Evolutionary conservation across 345 rosid genomes (phyloP).

Genomic region (Euphorbia lathyris): DNA sequence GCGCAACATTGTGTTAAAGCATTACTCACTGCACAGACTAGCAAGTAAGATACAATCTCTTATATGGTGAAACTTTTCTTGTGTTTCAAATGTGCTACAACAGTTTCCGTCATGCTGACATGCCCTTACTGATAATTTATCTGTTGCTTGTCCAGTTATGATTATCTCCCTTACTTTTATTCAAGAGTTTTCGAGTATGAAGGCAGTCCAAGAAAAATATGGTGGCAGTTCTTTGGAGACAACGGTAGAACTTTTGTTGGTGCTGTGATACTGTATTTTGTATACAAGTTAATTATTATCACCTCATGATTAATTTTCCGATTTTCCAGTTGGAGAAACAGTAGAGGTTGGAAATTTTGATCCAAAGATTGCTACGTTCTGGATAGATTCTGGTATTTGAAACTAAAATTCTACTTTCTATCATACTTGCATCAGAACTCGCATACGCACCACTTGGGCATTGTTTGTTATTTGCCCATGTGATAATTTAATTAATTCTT

Average conservation of each 20-base stretch:
- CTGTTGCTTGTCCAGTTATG: constrained; percentile 54
- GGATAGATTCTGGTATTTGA: constrained; percentile 80
- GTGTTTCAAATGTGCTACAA: not conserved
- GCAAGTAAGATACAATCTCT: constrained; percentile 41
- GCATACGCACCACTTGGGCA: too few relatives aligned
- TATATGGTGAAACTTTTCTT: not conserved
- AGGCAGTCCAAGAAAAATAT: constrained; percentile 85
- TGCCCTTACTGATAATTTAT: constrained; percentile 11
- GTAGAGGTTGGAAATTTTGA: constrained; percentile 81
- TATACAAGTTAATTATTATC: not conserved
- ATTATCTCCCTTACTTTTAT: constrained; percentile 88
- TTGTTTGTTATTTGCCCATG: not conserved
- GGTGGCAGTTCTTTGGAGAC: constrained; percentile 98
- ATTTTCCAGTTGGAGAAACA: constrained; percentile 76
- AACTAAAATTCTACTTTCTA: not conserved
- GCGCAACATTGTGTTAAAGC: constrained; percentile 87
- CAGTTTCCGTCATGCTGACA: constrained; percentile 16
- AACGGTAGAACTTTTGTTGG: constrained; percentile 48
- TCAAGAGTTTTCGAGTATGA: constrained; percentile 90
- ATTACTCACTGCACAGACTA: constrained; percentile 64
- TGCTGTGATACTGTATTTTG: not conserved
- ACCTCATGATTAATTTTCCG: constrained; percentile 7
- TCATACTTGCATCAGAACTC: not conserved
- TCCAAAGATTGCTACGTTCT: constrained; percentile 91
- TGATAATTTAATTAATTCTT: constrained; percentile 4